These are phyloP conservation scores for Rhizoclosmatium globosum DNA, from an alignment of 192 early-diverging fungal species.

Conservation along the genomic window DNA sequence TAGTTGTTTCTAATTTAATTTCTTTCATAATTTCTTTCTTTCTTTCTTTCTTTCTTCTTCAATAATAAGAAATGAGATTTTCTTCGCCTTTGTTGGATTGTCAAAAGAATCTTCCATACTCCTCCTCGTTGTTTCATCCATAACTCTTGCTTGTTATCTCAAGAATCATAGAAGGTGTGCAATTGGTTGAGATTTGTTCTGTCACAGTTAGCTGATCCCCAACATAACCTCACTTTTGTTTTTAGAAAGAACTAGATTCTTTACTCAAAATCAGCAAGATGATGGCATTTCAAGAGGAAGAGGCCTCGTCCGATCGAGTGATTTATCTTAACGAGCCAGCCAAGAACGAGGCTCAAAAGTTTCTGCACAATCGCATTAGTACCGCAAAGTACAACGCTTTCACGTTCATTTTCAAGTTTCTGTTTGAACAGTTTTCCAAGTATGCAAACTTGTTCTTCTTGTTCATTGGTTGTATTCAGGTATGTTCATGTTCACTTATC, in stretches of 20 bases:
- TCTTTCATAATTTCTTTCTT: too few species aligned
- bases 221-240: too few species aligned
- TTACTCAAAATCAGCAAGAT: not conserved
- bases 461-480: constrained; percentile 95
- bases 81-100: too few species aligned
- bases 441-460: constrained; percentile 99
- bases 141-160: too few species aligned
- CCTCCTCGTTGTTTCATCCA: too few species aligned
- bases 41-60: too few species aligned
- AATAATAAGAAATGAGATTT: too few species aligned
- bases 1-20: too few species aligned
- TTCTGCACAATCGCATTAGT: constrained; percentile 90
- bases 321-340: constrained; percentile 90
- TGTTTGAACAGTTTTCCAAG: constrained; percentile 97
- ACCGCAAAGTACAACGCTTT: constrained; percentile 95
- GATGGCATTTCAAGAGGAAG: constrained; percentile 42
- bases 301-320: constrained; percentile 66
- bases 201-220: too few species aligned
- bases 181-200: too few species aligned
- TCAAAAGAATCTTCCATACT: too few species aligned
- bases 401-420: constrained; percentile 95
- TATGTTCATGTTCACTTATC: constrained; percentile 36
- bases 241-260: not conserved
- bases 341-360: constrained; percentile 82
- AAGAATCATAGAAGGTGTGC: too few species aligned